These are phyloP conservation scores for Colletotrichum camelliae DNA, from an alignment of 2,329 filamentous ascomycete species.

Conservation along the genomic window DNA sequence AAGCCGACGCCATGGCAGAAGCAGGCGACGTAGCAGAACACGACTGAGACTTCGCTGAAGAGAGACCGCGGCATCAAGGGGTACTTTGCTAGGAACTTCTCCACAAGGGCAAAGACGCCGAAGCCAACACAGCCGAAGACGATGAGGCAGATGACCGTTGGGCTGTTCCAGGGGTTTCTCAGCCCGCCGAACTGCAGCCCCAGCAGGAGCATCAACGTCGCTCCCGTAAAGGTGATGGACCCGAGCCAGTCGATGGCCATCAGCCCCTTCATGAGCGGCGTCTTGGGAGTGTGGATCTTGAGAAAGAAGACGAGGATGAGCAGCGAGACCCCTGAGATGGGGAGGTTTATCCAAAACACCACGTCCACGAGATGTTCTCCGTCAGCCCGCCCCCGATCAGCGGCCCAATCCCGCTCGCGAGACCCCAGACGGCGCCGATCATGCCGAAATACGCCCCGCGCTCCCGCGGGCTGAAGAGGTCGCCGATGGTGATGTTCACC, in stretches of 20 bases:
- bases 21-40: slow-evolving; percentile 68
- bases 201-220: slow-evolving; percentile 84
- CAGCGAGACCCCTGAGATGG: slow-evolving; percentile 51
- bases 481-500: slow-evolving; percentile 63
- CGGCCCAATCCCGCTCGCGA: slow-evolving; percentile 69
- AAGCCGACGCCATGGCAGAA: slow-evolving; percentile 81
- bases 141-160: slow-evolving; percentile 78
- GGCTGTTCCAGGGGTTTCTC: slow-evolving; percentile 74
- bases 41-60: slow-evolving; percentile 70
- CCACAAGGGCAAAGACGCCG: slow-evolving; percentile 72
- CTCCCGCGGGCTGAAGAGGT: slow-evolving; percentile 58
- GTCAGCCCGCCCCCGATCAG: slow-evolving; percentile 74
- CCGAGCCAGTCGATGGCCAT: slow-evolving; percentile 67
- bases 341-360: slow-evolving; percentile 74
- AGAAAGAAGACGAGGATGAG: slow-evolving; percentile 64
- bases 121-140: slow-evolving; percentile 72
- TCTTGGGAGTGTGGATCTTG: slow-evolving; percentile 71
- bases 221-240: slow-evolving; percentile 69
- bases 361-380: slow-evolving; percentile 68
- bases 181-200: slow-evolving; percentile 86
- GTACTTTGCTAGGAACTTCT: slow-evolving; percentile 75
- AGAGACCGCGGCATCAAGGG: slow-evolving; percentile 79
- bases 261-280: slow-evolving; percentile 60
- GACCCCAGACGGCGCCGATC: slow-evolving; percentile 64
- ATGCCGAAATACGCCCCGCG: slow-evolving; percentile 59